Base-by-base conservation (phyloP, 108 stramenopile species). In the Cafeteria roenbergensis region DNA sequence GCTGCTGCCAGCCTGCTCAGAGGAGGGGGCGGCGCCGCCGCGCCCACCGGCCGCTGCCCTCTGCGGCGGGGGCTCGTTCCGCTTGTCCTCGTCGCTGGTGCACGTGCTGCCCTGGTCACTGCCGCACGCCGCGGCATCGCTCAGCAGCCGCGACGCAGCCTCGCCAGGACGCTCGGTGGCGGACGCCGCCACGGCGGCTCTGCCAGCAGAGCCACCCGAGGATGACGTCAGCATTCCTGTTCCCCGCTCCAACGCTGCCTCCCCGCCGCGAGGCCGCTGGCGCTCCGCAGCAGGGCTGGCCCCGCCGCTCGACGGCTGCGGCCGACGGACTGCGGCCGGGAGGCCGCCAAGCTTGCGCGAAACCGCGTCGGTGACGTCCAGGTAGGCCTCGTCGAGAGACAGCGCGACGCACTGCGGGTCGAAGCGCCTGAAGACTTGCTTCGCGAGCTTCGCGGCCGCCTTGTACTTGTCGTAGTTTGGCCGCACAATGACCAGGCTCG, bases 361-460 rank as follows among this genome's bases (percentile, higher is more conserved):
- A 34, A 87, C 64, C 71, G 82, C 86, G 9, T 83, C 82, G 25
- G 84, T 90, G 38, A 98, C 68, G 77, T 98, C 84, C 67, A 94
- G 70, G 69, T 88, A 94, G 22, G 87, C 92, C 75, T 98, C 96
- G 75, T 95, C 96, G 52, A 95, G 70, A 64, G 83, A 84, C 68
- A 81, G 79, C 3, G 82, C 67, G 28, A 76, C 73, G 55, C 82
- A 71, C 25, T 78, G 48, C 1, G 92, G 91, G 80, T 95, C 96
- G 65, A 89, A 95, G 58, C 91, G 82, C n/a, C 68, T 62, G 28
- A 94, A 70, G 0, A 98, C 75, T 0, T 57, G 52, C 31, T 74
- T 70, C 1, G 87, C 88, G 57, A 81, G 70, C 36, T 75, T 57
- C 9, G 92, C 84, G 53, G 90, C 93, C 60, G 66, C 34, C 30